A percentile compares a stretch with the other conserved stretches of the same genome.
Conservation (phyloP, 2,329 filamentous ascomycete species). For the Beauveria asiatica region DNA sequence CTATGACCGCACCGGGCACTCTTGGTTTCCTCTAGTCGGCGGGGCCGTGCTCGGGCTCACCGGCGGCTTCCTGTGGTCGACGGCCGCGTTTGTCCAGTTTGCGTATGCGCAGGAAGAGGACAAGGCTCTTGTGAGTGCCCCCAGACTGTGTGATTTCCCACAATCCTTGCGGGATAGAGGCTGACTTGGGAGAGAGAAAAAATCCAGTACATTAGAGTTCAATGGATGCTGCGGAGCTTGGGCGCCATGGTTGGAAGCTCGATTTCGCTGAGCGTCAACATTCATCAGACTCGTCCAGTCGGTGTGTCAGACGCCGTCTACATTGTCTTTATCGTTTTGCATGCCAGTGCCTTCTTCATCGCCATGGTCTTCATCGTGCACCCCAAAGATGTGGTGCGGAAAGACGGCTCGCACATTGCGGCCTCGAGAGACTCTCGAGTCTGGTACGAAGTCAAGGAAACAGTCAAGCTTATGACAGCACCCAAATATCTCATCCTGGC, state of each 20-base stretch:
- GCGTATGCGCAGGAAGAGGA: slow-evolving; percentile 11
- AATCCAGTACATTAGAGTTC: slow-evolving; percentile 10
- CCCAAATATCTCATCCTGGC: slow-evolving; percentile 5
- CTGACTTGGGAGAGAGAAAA: not conserved
- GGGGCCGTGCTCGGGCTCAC: slow-evolving; percentile 15
- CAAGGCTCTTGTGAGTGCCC: slow-evolving; percentile 9
- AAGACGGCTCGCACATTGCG: not conserved
- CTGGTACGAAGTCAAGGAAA: slow-evolving; percentile 3
- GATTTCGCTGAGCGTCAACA: slow-evolving; percentile 9
- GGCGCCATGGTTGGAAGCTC: slow-evolving; percentile 11
- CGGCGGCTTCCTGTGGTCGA: slow-evolving; percentile 15
- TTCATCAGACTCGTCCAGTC: not conserved
- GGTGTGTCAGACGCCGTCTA: not conserved
- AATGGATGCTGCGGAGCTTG: slow-evolving; percentile 9
- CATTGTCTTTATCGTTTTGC: not conserved
- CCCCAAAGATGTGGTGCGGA: not conserved
- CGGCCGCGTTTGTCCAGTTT: slow-evolving; percentile 7
- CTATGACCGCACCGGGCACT: slow-evolving; percentile 11
- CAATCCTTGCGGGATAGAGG: too few relatives aligned
- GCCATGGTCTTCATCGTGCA: not conserved
- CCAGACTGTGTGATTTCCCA: too few relatives aligned
- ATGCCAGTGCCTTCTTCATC: not conserved
- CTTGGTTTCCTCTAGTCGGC: slow-evolving; percentile 15
- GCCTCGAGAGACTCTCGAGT: not conserved
- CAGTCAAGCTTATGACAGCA: slow-evolving; percentile 5